Evolutionary conservation across 1,284 basidiomycete species (phyloP).

Genomic region (Megacollybia platyphylla): DNA sequence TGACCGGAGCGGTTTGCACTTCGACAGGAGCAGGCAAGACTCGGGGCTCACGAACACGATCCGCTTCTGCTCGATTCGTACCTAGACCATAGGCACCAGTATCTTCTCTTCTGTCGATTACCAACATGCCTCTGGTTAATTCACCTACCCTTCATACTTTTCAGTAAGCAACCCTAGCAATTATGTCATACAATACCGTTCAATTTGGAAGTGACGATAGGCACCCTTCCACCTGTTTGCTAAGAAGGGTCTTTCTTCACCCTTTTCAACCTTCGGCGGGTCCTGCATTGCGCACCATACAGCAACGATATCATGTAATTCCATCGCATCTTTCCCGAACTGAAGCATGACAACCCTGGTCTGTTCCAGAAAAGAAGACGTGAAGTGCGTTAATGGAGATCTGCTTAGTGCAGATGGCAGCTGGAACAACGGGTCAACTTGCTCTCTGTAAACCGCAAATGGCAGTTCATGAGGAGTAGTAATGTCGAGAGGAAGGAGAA

Average conservation of each 20-base stretch:
- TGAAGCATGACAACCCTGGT: slow-evolving; percentile 60
- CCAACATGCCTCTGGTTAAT: slow-evolving; percentile 64
- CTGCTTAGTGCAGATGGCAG: slow-evolving; percentile 36
- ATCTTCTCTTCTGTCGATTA: slow-evolving; percentile 56
- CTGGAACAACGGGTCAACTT: slow-evolving; percentile 44
- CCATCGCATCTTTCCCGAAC: slow-evolving; percentile 73
- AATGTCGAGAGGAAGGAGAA: slow-evolving; percentile 72
- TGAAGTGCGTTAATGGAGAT: slow-evolving; percentile 57
- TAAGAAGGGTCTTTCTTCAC: slow-evolving; percentile 14
- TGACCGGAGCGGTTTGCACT: slow-evolving; percentile 20
- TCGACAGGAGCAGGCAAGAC: slow-evolving; percentile 41
- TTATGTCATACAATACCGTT: slow-evolving; percentile 31
- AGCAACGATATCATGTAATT: slow-evolving; percentile 74
- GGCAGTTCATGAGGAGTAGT: slow-evolving; percentile 71
- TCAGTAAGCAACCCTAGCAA: background rate
- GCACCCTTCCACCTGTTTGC: slow-evolving; percentile 38
- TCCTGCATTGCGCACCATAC: slow-evolving; percentile 72
- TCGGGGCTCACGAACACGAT: slow-evolving; percentile 26
- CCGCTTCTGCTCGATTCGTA: slow-evolving; percentile 46
- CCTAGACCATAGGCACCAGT: slow-evolving; percentile 46
- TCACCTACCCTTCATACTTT: slow-evolving; percentile 26
- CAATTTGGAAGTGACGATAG: slow-evolving; percentile 51
- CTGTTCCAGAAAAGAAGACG: slow-evolving; percentile 66
- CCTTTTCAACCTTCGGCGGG: slow-evolving; percentile 28
- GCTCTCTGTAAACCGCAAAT: slow-evolving; percentile 47